A percentile compares a stretch with the other conserved stretches of the same genome.
Evolutionary conservation across 2,329 filamentous ascomycete genomes (phyloP).

Genomic region (Dothideomycetes sp.): DNA sequence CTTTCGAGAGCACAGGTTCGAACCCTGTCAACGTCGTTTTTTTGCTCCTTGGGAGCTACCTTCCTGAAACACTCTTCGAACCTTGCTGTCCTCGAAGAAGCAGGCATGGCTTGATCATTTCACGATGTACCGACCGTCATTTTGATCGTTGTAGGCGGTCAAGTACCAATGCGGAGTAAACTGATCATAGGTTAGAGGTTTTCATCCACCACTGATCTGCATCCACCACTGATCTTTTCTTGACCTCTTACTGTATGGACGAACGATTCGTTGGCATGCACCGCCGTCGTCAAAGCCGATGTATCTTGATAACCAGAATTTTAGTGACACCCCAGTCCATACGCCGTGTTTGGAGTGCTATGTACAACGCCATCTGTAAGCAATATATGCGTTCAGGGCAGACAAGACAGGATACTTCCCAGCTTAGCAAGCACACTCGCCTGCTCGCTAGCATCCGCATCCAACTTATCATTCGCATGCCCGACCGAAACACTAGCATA

Average conservation of each 20-base stretch:
- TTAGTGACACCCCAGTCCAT: no score
- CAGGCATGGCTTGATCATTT: neutral
- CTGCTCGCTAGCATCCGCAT: constrained; percentile 42
- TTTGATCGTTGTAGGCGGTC: no score
- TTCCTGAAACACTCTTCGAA: neutral
- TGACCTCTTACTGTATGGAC: no score
- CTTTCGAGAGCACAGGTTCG: neutral
- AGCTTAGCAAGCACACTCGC: constrained; percentile 41
- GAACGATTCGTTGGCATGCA: no score
- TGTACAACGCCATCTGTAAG: neutral
- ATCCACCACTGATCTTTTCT: no score
- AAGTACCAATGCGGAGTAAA: no score
- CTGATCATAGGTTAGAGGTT: no score
- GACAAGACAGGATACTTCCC: constrained; percentile 35
- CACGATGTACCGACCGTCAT: no score
- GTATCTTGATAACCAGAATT: no score
- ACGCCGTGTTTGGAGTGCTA: neutral
- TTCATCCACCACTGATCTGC: no score
- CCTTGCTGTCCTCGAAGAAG: neutral
- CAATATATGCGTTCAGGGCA: constrained; percentile 22
- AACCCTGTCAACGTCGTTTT: neutral
- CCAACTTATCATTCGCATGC: constrained; percentile 48
- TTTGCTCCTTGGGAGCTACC: neutral
- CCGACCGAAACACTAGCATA: constrained; percentile 54
- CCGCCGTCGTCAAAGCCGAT: no score